These are phyloP conservation scores for Coniochaeta sp. DNA, from an alignment of 2,329 filamentous ascomycete genomes.

Conservation along the genomic window DNA sequence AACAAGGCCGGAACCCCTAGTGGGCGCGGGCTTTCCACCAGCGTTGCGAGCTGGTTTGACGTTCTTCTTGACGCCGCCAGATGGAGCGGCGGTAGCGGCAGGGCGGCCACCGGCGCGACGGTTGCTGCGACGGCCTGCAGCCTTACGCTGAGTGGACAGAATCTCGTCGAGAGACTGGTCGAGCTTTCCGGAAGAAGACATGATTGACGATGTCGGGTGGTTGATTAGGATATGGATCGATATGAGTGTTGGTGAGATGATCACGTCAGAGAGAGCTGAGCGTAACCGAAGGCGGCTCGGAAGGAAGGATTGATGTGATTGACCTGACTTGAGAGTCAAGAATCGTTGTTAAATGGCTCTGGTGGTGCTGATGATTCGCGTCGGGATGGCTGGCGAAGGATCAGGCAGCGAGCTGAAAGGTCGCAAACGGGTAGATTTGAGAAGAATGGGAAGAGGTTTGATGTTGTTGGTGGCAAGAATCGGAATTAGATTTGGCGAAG, in stretches of 20 bases:
- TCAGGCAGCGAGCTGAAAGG: neutral
- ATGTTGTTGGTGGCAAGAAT: neutral
- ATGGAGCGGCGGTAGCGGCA: constrained; percentile 54
- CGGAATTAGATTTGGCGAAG: neutral
- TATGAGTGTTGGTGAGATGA: neutral
- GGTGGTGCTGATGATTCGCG: neutral
- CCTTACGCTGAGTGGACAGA: constrained; percentile 66
- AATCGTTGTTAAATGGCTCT: neutral
- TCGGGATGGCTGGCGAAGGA: neutral
- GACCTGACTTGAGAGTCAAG: neutral
- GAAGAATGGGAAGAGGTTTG: neutral
- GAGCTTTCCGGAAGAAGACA: constrained; percentile 85
- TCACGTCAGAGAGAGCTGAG: neutral
- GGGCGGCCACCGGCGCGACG: constrained; percentile 47
- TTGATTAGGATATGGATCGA: too few relatives aligned
- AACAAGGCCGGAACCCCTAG: constrained; percentile 52
- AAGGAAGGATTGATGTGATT: neutral
- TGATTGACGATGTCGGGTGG: constrained; percentile 27
- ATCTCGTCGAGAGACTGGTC: constrained; percentile 98
- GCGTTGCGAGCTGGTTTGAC: constrained; percentile 53
- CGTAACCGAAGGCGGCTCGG: neutral
- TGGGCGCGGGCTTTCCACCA: constrained; percentile 53
- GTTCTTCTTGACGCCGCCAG: constrained; percentile 81
- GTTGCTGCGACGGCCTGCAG: constrained; percentile 42
- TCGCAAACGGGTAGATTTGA: neutral